Conservation (phyloP, 306 rosid species). For the Dryas octopetala region DNA sequence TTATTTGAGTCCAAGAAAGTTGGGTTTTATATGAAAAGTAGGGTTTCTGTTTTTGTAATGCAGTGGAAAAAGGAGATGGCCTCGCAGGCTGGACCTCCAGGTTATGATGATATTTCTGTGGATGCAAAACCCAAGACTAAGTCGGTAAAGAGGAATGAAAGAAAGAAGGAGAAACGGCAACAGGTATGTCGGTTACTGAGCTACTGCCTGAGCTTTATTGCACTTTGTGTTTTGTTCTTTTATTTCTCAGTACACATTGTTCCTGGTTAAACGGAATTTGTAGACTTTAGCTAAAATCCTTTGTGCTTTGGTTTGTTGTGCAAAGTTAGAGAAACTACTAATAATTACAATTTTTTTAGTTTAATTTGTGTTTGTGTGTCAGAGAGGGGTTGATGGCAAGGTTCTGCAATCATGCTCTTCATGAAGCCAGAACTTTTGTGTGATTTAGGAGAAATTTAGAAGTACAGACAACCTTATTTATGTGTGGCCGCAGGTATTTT, state of each 20-base stretch:
- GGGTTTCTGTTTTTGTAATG: slow-evolving; percentile 23
- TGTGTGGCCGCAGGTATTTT: background rate
- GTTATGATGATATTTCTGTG: slow-evolving; percentile 48
- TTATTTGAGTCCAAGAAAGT: background rate
- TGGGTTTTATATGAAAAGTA: background rate
- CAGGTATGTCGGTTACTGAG: slow-evolving; percentile 47
- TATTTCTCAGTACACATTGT: background rate
- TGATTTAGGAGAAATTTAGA: background rate
- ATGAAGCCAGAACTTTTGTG: background rate
- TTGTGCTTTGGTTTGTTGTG: background rate
- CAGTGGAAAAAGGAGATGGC: slow-evolving; percentile 81
- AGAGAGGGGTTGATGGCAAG: background rate
- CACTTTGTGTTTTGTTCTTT: background rate
- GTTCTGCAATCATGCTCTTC: background rate
- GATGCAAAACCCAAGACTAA: slow-evolving; percentile 75
- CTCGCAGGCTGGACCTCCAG: slow-evolving; percentile 78
- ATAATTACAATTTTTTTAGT: no score
- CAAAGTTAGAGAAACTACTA: background rate
- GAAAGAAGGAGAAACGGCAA: slow-evolving; percentile 88
- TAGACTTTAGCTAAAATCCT: background rate
- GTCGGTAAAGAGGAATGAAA: slow-evolving; percentile 81
- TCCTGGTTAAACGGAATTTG: background rate
- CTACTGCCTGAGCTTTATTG: background rate
- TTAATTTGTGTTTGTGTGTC: no score
- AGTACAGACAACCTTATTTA: background rate